A percentile compares a stretch with the other conserved stretches of the same genome.
These are phyloP conservation scores for Cyberlindnera mycetangii DNA, from an alignment of 805 yeast genomes.

Conservation along the genomic window DNA sequence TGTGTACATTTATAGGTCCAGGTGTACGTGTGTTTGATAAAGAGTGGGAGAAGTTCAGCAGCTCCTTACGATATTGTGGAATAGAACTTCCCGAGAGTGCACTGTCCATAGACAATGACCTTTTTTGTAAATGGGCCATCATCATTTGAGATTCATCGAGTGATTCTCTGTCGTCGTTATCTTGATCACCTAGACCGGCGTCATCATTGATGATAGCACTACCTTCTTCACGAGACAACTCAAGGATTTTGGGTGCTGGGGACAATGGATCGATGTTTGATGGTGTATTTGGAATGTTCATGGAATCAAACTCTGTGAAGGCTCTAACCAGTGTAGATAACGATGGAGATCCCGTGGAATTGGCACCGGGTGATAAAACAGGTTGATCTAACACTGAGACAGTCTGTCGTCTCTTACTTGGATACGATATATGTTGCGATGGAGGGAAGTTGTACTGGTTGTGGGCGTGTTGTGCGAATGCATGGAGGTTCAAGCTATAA, in stretches of 20 bases:
- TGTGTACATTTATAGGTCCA: neutral
- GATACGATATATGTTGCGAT: neutral
- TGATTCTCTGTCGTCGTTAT: neutral
- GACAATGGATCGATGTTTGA: conserved; percentile 18
- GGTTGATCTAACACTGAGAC: conserved; percentile 13
- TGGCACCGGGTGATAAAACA: conserved; percentile 9
- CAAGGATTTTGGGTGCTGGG: conserved; percentile 10
- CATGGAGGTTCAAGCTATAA: neutral
- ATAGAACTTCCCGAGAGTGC: conserved; percentile 17
- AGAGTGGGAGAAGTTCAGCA: conserved; percentile 18
- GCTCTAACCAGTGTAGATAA: conserved; percentile 23
- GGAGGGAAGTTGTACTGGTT: neutral
- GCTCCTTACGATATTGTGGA: conserved; percentile 26
- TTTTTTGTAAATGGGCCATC: conserved; percentile 5
- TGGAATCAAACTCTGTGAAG: conserved; percentile 25
- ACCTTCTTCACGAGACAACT: conserved; percentile 13
- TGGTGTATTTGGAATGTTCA: conserved; percentile 18
- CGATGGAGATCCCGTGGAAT: conserved; percentile 16
- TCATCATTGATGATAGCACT: conserved; percentile 1
- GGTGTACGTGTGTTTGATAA: conserved; percentile 6
- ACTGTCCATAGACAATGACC: conserved; percentile 23
- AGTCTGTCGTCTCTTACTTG: conserved; percentile 10
- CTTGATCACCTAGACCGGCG: conserved; percentile 4
- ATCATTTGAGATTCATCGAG: conserved; percentile 3
- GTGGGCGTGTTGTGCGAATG: neutral